Evolutionary conservation across 2,329 filamentous ascomycete genomes (phyloP), one percentile per base, ranked within the genome.

Genomic region (Xylaria sp.): DNA sequence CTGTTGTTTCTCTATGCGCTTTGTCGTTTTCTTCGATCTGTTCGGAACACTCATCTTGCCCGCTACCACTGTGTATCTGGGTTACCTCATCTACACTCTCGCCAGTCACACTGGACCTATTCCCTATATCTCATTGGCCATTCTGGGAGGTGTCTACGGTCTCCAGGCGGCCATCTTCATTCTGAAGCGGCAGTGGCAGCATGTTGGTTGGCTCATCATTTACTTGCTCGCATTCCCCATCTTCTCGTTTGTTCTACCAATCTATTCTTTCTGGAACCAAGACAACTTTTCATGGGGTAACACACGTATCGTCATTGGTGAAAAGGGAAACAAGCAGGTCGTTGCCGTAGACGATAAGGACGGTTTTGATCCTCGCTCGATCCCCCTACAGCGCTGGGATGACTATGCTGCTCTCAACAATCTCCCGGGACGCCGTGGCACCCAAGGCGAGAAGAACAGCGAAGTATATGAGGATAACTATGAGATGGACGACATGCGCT

Each of bases 241-340:
- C 74, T 97, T 95, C 84, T 96, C 91, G 4, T 93, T 99, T 75
- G 78, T 97, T 70, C 87, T 99, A 13, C 96, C 96, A 0, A 83
- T 99, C 71, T 99, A 98, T 84, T 97, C 95, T 0, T 99, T 99
- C 90, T 99, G 96, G 96, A 97, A 97, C 82, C 94, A 97, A 80
- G 96, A 99, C 81, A 95, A 99, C 82, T 99, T 99, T 86, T 91
- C 91, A 1, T 99, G 96, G 96, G 96, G 96, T 86, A 98, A 96
- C 83, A 99, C 96, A 0, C 94, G 96, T 87, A 90, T 99, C 72
- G 96, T 99, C 73, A 92, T 98, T 72, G 95, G 94, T 67, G 96
- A 99, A 80, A 93, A 95, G 80, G 95, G 94, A 70, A 88, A 88
- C 78, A 97, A 97, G 83, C 90, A 97, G 77, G 85, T 97, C n/a